These are phyloP conservation scores for Aspergillus calidoustus DNA, from an alignment of 2,329 filamentous ascomycete genomes.

Conservation along the genomic window DNA sequence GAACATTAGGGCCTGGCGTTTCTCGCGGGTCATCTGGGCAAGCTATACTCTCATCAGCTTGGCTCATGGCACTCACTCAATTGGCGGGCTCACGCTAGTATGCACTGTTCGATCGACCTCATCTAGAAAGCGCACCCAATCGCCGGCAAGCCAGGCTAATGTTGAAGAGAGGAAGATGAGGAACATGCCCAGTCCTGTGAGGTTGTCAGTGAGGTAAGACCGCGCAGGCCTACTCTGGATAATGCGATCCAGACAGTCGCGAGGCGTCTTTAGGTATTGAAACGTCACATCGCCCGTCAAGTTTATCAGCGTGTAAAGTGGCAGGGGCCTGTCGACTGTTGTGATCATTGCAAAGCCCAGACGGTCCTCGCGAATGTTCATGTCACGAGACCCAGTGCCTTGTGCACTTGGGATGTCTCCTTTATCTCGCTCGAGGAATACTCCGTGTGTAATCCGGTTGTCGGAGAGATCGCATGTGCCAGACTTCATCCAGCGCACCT, in stretches of 20 bases:
- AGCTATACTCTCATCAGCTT: neutral
- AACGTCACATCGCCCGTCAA: neutral
- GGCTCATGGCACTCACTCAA: neutral
- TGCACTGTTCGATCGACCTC: neutral
- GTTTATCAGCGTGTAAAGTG: neutral
- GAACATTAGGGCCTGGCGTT: neutral
- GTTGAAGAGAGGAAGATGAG: neutral
- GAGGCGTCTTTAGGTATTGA: neutral
- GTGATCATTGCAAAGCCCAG: neutral
- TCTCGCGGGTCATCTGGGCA: neutral
- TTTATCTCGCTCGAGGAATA: neutral
- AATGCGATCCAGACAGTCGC: neutral
- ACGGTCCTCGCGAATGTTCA: neutral
- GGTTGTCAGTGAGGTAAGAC: neutral
- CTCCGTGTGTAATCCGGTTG: neutral
- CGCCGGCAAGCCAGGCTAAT: neutral
- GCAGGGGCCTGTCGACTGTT: neutral
- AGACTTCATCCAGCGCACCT: neutral
- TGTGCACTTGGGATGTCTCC: neutral
- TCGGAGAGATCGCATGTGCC: no score
- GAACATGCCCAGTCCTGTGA: neutral
- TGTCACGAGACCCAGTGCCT: neutral
- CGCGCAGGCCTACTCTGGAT: neutral
- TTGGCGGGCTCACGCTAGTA: neutral
- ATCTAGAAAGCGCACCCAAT: neutral